Evolutionary conservation across 495 filamentous ascomycete species (phyloP).

Genomic region (Achaetomiella virescens): DNA sequence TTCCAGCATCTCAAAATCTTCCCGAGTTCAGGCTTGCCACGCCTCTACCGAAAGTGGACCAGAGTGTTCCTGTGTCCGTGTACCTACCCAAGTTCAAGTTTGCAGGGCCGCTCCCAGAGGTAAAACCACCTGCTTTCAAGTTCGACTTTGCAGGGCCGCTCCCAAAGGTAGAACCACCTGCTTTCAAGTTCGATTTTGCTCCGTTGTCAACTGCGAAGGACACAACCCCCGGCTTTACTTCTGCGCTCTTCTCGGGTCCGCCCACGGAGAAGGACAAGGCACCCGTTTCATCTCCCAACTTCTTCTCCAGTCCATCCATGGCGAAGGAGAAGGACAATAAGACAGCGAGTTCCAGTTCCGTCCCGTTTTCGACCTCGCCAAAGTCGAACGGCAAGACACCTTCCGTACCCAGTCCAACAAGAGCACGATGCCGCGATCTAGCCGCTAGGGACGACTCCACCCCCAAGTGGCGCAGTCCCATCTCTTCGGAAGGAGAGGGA

Average conservation of each 20-base stretch:
- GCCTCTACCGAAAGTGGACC: not conserved
- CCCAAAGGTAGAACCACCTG: not conserved
- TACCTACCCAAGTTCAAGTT: not conserved
- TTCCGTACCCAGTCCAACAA: no score
- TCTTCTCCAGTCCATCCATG: not conserved
- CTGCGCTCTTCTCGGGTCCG: not conserved
- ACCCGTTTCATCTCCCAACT: not conserved
- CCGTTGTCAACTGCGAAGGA: not conserved
- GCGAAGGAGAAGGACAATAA: not conserved
- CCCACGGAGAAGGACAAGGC: not conserved
- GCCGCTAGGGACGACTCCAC: no score
- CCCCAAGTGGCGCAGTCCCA: no score
- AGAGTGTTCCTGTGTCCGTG: not conserved
- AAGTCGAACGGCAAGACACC: no score
- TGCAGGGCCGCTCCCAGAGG: no score
- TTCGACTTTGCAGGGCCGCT: not conserved
- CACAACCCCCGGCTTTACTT: not conserved
- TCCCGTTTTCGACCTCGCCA: not conserved
- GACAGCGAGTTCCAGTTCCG: not conserved
- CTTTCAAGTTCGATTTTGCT: not conserved
- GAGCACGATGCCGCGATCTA: no score
- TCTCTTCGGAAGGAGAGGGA: no score
- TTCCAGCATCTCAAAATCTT: not conserved
- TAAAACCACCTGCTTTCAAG: no score
- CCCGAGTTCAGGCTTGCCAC: not conserved